A percentile compares a stretch with the other conserved stretches of the same genome.
Conservation (phyloP, 1,284 basidiomycete genomes). For the Polyporus tsugae region DNA sequence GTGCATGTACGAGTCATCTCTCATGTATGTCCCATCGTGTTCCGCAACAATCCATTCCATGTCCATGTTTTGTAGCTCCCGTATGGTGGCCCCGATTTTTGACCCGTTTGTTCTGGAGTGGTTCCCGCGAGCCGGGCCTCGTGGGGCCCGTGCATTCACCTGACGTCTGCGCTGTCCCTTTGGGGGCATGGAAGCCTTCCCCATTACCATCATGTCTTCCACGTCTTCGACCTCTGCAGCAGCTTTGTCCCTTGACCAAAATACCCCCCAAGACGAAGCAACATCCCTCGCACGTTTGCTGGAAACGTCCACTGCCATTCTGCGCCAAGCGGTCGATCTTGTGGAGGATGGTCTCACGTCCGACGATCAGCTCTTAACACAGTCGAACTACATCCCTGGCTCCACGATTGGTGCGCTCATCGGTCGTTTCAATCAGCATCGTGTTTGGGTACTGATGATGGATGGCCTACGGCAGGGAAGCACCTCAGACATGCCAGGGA, state of each 20-base stretch:
- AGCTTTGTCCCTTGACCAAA: conserved; percentile 15
- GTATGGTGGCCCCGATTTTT: background rate
- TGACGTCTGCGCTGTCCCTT: conserved; percentile 23
- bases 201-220: conserved; percentile 26
- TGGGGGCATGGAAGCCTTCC: conserved; percentile 12
- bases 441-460: conserved; percentile 1
- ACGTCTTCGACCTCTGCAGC: conserved; percentile 17
- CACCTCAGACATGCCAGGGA: conserved; percentile 84
- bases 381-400: conserved; percentile 77
- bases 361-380: conserved; percentile 71
- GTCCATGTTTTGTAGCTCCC: conserved; percentile 8
- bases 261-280: conserved; percentile 30
- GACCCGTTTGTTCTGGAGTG: background rate
- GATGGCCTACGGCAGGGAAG: conserved; percentile 60
- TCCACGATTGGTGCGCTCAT: conserved; percentile 77
- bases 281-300: conserved; percentile 59
- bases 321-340: conserved; percentile 76
- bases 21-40: conserved; percentile 12
- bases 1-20: conserved; percentile 1
- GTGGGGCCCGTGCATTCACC: conserved; percentile 29
- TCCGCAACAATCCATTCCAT: conserved; percentile 11
- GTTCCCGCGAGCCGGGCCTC: conserved; percentile 26
- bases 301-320: conserved; percentile 67
- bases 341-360: conserved; percentile 68
- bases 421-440: background rate